Conservation (phyloP, 306 rosid genomes). For the Quillaja saponaria region DNA sequence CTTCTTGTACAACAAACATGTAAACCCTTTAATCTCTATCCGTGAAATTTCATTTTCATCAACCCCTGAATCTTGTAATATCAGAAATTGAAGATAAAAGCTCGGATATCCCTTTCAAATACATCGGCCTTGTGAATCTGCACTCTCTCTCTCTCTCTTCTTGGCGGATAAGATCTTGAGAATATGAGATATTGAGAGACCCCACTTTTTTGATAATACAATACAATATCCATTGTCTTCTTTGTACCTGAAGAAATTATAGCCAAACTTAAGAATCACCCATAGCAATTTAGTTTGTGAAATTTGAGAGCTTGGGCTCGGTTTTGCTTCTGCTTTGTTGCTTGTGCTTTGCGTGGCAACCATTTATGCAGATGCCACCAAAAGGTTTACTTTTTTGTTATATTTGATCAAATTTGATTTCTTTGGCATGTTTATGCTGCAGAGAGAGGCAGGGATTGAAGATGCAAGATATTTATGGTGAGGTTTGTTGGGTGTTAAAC, state of each 20-base stretch:
- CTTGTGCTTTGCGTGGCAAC: constrained; percentile 20
- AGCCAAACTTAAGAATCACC: constrained; percentile 10
- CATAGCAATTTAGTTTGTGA: neutral
- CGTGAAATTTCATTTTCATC: too few relatives aligned
- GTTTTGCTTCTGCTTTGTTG: constrained; percentile 15
- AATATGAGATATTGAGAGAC: constrained; percentile 33
- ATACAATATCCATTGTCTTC: constrained; percentile 3
- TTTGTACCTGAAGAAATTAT: neutral
- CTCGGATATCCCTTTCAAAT: constrained; percentile 24
- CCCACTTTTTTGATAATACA: constrained; percentile 33
- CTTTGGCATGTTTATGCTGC: neutral
- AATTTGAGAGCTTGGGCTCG: constrained; percentile 23
- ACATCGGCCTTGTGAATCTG: constrained; percentile 9
- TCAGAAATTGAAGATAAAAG: constrained; percentile 10
- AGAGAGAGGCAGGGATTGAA: neutral
- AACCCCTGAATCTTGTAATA: neutral
- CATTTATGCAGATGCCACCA: constrained; percentile 10
- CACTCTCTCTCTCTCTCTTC: neutral
- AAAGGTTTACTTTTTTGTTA: constrained; percentile 22
- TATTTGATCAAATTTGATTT: constrained; percentile 26
- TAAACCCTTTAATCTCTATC: too few relatives aligned
- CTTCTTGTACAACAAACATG: too few relatives aligned
- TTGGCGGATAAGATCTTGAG: constrained; percentile 54
- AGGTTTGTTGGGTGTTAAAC: constrained; percentile 34
- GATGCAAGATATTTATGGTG: constrained; percentile 39